Conservation (phyloP, 345 rosid species). For the Erucastrum elatum region DNA sequence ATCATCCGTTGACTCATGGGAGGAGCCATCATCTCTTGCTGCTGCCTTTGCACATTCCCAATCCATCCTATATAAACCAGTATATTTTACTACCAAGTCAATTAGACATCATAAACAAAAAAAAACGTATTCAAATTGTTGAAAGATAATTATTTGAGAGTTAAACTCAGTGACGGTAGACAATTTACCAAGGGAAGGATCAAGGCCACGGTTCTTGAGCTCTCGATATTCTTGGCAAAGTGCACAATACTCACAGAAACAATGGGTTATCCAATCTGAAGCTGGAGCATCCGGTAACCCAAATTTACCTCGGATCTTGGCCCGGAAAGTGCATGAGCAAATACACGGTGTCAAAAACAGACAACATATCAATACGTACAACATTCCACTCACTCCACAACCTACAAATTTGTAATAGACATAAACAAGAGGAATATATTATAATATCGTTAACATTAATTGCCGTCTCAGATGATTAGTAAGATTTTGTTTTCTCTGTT, state of each 20-base stretch:
- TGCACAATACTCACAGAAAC: slow-evolving; percentile 51
- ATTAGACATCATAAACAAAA: neutral
- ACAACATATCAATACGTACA: slow-evolving; percentile 35
- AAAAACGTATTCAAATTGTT: neutral
- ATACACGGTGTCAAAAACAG: slow-evolving; percentile 22
- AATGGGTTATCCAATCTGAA: slow-evolving; percentile 49
- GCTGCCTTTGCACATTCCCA: slow-evolving; percentile 35
- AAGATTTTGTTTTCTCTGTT: neutral
- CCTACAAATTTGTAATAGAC: slow-evolving; percentile 3
- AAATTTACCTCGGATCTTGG: slow-evolving; percentile 43
- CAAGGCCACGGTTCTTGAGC: slow-evolving; percentile 47
- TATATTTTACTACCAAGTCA: neutral
- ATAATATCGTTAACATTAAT: neutral
- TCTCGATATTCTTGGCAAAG: slow-evolving; percentile 63
- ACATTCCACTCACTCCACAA: slow-evolving; percentile 28
- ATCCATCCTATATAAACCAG: slow-evolving; percentile 34
- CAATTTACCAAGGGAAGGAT: slow-evolving; percentile 50
- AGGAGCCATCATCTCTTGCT: slow-evolving; percentile 16
- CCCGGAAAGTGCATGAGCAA: slow-evolving; percentile 37
- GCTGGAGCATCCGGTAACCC: slow-evolving; percentile 56
- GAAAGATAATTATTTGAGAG: neutral
- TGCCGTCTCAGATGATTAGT: neutral
- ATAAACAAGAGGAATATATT: neutral
- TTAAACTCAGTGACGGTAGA: neutral
- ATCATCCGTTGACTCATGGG: slow-evolving; percentile 36